phyloP scores from a whole-genome alignment of 106 monocot genomes.

The Dendrobium chrysotoxum region DNA sequence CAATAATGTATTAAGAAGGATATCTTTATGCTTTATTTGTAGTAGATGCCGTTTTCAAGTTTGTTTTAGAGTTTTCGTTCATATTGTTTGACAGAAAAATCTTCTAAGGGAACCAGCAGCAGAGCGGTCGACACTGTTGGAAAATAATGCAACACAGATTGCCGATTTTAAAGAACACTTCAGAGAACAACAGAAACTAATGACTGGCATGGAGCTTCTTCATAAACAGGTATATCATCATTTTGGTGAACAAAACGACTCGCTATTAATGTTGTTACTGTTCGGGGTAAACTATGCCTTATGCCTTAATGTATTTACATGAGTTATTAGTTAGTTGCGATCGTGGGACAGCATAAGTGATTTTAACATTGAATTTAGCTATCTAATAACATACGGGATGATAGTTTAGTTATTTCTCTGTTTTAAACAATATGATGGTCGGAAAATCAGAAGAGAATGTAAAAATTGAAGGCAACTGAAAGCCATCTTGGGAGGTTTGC shows the following conservation, averaged over 20 bases:
- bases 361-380: neutral
- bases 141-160: slow-evolving; percentile 22
- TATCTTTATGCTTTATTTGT: neutral
- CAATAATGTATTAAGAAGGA: neutral
- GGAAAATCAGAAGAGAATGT: neutral
- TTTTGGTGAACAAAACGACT: slow-evolving; percentile 2
- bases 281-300: neutral
- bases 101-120: slow-evolving; percentile 4
- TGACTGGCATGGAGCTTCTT: slow-evolving; percentile 45
- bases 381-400: neutral
- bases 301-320: neutral
- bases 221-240: slow-evolving; percentile 59
- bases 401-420: neutral
- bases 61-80: neutral
- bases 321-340: neutral
- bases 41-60: neutral
- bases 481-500: neutral
- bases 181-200: slow-evolving; percentile 48
- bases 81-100: slow-evolving; percentile 20
- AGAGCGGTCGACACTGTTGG: slow-evolving; percentile 12
- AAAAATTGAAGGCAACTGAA: neutral
- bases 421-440: neutral
- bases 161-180: slow-evolving; percentile 37
- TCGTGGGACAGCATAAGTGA: neutral
- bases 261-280: neutral